Evolutionary conservation across 163 green algal species (phyloP), one percentile per base, ranked within the genome.

Genomic region (Chlorella variabilis): DNA sequence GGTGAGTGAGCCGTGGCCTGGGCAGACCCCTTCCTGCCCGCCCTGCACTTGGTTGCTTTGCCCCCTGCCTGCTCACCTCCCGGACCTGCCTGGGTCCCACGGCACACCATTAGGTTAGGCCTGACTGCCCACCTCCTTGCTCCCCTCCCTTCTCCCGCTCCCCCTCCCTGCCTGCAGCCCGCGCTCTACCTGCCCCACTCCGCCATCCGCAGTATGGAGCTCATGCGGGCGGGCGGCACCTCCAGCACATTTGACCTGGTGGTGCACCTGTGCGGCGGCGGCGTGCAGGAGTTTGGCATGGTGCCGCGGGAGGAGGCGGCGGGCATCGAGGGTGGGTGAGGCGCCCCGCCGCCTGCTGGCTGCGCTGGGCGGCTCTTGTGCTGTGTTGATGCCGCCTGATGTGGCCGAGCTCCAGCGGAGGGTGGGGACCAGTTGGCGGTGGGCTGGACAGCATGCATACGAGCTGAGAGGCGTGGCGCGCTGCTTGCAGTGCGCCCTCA

Each of bases 241-340:
- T 88, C 85, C 38, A 48, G 77, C 71, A 89, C 85, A 0, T 89
- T 89, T 68, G 85, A 89, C 39, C 31, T 89, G 15, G 69, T 78
- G 54, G 51, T 89, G 27, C 77, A 89, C 59, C 41, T 74, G 20
- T 68, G 71, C 21, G 54, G 70, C 36, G 85, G 76, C 31, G 29
- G 29, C 7, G 33, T 61, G 49, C 23, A 80, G 70, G 85, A 89
- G 67, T 89, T 89, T 69, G 66, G 41, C 29, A 86, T 77, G 21
- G 67, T 89, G 20, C 27, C 61, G 8, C 76, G 85, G 11, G 31
- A 65, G 20, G 85, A 89, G 42, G 27, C 74, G 4, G 63, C 20
- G 18, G 54, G 18, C 39, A 45, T 89, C 2, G 75, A 86, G 56
- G 65, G 83, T 83, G 78, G 25, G 66, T 8, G 20, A 29, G 29